Conservation (phyloP, 441 rosid species). For the Hura crepitans region DNA sequence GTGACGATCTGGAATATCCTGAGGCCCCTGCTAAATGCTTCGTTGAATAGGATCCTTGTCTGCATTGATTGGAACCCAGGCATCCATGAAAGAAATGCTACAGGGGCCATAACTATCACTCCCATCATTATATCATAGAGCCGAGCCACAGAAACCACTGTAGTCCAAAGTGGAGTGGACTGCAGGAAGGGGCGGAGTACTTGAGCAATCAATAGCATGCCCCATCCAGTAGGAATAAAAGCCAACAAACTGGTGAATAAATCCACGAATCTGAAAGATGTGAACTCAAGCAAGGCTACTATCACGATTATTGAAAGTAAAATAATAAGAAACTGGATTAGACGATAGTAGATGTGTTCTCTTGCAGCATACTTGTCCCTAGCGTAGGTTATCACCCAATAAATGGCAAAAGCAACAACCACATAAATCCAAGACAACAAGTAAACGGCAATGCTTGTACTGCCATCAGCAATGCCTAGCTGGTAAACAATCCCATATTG, state of each 20-base stretch:
- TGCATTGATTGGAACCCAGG: constrained; percentile 94
- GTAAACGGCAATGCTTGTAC: constrained; percentile 64
- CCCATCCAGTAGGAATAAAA: constrained; percentile 92
- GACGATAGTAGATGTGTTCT: constrained; percentile 72
- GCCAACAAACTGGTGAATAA: constrained; percentile 80
- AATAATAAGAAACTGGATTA: constrained; percentile 72
- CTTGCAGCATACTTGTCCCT: constrained; percentile 64
- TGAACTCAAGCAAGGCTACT: constrained; percentile 58
- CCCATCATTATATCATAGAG: constrained; percentile 73
- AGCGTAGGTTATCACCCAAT: constrained; percentile 51
- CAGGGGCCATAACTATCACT: constrained; percentile 69
- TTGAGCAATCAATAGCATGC: constrained; percentile 64
- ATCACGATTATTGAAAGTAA: constrained; percentile 43
- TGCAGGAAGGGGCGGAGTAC: constrained; percentile 47
- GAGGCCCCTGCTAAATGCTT: constrained; percentile 87
- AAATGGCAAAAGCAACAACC: constrained; percentile 44
- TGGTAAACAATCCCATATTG: constrained; percentile 87
- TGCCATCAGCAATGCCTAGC: constrained; percentile 56
- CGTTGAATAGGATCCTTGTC: constrained; percentile 83
- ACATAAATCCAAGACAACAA: constrained; percentile 67
- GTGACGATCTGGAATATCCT: constrained; percentile 82
- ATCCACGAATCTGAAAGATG: constrained; percentile 53
- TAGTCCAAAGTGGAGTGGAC: constrained; percentile 43
- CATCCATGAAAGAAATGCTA: constrained; percentile 84
- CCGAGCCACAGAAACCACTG: constrained; percentile 70